These are phyloP conservation scores for Penicillium samsonianum DNA, from an alignment of 495 filamentous ascomycete species.

Conservation along the genomic window DNA sequence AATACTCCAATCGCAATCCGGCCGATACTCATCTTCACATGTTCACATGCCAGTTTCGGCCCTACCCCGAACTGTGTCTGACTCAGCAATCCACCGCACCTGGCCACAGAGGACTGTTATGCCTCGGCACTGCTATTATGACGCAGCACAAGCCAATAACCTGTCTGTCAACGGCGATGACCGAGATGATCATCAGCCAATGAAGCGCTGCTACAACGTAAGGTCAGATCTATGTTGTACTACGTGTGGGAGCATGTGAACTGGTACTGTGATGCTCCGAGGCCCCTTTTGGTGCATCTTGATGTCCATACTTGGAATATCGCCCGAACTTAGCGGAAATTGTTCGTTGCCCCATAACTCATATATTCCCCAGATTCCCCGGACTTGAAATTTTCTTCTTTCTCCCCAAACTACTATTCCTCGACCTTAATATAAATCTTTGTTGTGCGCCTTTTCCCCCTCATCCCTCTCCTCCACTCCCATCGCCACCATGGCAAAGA, in stretches of 20 bases:
- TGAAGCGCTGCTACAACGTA: slow-evolving; percentile 11
- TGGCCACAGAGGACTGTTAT: not conserved
- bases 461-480: not conserved
- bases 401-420: slow-evolving; percentile 14
- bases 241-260: slow-evolving; percentile 11
- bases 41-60: slow-evolving; percentile 4
- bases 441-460: not conserved
- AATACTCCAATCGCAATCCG: not conserved
- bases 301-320: slow-evolving; percentile 13
- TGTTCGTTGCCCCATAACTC: slow-evolving; percentile 15
- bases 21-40: not conserved
- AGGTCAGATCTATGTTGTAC: slow-evolving; percentile 12
- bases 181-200: slow-evolving; percentile 25
- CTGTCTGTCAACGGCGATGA: slow-evolving; percentile 21
- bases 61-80: no score
- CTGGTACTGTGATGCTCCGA: slow-evolving; percentile 17
- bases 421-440: slow-evolving; percentile 2
- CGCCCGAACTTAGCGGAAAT: slow-evolving; percentile 17
- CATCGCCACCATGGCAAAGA: slow-evolving; percentile 73
- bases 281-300: slow-evolving; percentile 17
- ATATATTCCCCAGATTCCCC: slow-evolving; percentile 32
- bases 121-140: slow-evolving; percentile 39
- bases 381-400: slow-evolving; percentile 27
- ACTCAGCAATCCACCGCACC: not conserved
- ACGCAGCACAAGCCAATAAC: slow-evolving; percentile 30